phyloP scores from a whole-genome alignment of 768 basidiomycete species.

The Cytidiella melzeri region DNA sequence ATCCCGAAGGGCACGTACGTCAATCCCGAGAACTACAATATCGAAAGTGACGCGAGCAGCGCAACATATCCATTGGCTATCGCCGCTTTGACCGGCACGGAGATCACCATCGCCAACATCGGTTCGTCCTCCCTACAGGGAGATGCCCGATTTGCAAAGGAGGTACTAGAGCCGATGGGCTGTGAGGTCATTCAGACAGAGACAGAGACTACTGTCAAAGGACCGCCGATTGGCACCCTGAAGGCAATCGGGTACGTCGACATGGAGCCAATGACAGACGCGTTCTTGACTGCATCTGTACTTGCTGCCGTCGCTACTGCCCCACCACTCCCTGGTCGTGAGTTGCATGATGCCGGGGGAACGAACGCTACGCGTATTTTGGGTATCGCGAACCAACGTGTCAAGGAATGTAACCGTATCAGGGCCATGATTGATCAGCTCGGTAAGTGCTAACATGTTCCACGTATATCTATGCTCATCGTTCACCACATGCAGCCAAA shows the following conservation, averaged over 20 bases:
- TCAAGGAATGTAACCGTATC: conserved; percentile 98
- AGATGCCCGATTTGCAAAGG: conserved; percentile 93
- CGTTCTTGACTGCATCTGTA: conserved; percentile 92
- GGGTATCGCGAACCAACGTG: conserved; percentile 96
- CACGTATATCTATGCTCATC: not conserved
- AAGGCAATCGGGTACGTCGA: conserved; percentile 83
- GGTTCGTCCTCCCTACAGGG: conserved; percentile 90
- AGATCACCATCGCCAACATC: conserved; percentile 90
- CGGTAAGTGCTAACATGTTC: conserved; percentile 41
- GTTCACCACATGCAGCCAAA: conserved; percentile 51
- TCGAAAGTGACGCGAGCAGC: conserved; percentile 93
- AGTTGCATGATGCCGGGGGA: conserved; percentile 27
- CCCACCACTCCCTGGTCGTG: conserved; percentile 43
- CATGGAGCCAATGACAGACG: conserved; percentile 99
- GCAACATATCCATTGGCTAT: conserved; percentile 97
- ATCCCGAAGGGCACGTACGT: conserved; percentile 77
- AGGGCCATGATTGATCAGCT: conserved; percentile 95
- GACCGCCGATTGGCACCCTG: conserved; percentile 77
- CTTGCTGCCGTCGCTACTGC: conserved; percentile 74
- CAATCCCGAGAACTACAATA: conserved; percentile 77
- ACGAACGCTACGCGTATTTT: conserved; percentile 67
- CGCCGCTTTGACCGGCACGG: conserved; percentile 95
- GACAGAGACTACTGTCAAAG: conserved; percentile 86
- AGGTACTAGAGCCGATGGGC: conserved; percentile 92
- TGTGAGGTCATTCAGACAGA: conserved; percentile 85